Evolutionary conservation across 768 basidiomycete species (phyloP), one percentile per base, ranked within the genome.

Genomic region (Coprinopsis marcescibilis): DNA sequence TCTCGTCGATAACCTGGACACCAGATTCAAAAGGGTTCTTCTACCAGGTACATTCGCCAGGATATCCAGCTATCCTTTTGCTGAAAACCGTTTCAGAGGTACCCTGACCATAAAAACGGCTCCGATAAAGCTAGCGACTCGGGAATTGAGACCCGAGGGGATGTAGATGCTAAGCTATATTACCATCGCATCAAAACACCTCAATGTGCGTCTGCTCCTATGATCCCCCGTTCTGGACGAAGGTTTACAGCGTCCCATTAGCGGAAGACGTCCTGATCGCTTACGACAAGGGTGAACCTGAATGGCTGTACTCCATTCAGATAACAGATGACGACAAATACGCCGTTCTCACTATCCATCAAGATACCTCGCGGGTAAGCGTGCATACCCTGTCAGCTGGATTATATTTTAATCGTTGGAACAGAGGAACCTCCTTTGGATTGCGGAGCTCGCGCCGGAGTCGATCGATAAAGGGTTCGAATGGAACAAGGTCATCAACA

Each of bases 21-120:
- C 77, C 79, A 46, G 86, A 90, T 62, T 82, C 79, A 45, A 81
- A 80, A 51, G 89, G 89, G 1, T 89, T 91, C 64, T 88, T 91
- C 65, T 92, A 92, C 60, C 88, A 89, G 70, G 72, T 71, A 52
- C 23, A 50, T 34, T 17, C 0, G 20, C 14, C 14, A 19, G 38
- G 12, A n/a, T 25, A 10, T 32, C 19, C 23, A 37, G 21, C 24
- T 23, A 11, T 35, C 43, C 43, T 11, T 47, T 20, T 30, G n/a
- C 7, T 37, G 17, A 26, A 36, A 43, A 45, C 36, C 15, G n/a
- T 15, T 12, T 20, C 49, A 75, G 71, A 76, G 86, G 13, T 87
- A 76, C 57, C 83, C 84, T 2, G 72, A 74, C 66, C 43, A 64
- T 56, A 52, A 70, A 63, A 35, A 73, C 38, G 68, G 65, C 10